phyloP scores from a whole-genome alignment of 441 rosid species.

The Rhodomyrtus psidioides region DNA sequence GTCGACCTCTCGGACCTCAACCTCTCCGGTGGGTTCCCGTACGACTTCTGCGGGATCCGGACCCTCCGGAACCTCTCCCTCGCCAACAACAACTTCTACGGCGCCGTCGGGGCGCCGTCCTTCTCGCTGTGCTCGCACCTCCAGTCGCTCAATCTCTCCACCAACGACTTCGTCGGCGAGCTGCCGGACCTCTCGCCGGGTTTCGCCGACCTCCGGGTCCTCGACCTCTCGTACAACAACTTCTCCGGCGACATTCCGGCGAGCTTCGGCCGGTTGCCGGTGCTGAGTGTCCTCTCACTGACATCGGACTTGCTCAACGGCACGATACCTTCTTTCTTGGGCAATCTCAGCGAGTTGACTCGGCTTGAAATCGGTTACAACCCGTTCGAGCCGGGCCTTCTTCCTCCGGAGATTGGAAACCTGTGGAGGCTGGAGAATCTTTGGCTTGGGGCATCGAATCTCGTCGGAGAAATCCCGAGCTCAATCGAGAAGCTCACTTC shows the following conservation, averaged over 20 bases:
- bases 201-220: slow-evolving; percentile 22
- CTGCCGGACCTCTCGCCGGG: slow-evolving; percentile 43
- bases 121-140: slow-evolving; percentile 47
- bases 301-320: slow-evolving; percentile 28
- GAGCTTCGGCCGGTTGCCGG: slow-evolving; percentile 30
- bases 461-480: slow-evolving; percentile 47
- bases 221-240: slow-evolving; percentile 29
- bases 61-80: slow-evolving; percentile 42
- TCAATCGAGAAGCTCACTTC: slow-evolving; percentile 35
- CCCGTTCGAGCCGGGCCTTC: slow-evolving; percentile 22
- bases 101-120: slow-evolving; percentile 24
- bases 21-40: slow-evolving; percentile 47
- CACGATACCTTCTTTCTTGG: slow-evolving; percentile 36
- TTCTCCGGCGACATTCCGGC: slow-evolving; percentile 47
- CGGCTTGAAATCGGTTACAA: slow-evolving; percentile 30
- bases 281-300: slow-evolving; percentile 24
- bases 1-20: slow-evolving; percentile 36
- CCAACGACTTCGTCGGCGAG: slow-evolving; percentile 34
- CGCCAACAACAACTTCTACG: slow-evolving; percentile 25
- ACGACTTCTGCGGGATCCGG: slow-evolving; percentile 48
- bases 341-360: slow-evolving; percentile 44
- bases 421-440: slow-evolving; percentile 39
- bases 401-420: slow-evolving; percentile 43
- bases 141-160: slow-evolving; percentile 19
- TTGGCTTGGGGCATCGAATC: slow-evolving; percentile 11